phyloP scores from a whole-genome alignment of 2,329 filamentous ascomycete genomes.

The Scedosporium aurantiacum region DNA sequence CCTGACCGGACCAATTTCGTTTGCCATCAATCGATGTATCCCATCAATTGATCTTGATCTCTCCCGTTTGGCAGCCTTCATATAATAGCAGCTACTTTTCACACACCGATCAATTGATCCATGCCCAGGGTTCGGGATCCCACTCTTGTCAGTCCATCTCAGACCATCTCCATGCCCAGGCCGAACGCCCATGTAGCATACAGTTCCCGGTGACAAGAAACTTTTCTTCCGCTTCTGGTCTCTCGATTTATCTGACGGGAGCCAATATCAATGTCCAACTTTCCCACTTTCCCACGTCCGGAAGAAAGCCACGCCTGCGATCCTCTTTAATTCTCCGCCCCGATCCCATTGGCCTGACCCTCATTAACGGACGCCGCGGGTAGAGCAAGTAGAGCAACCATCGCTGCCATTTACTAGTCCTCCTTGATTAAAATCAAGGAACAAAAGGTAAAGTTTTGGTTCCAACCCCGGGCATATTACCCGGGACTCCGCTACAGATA shows the following conservation, averaged over 20 bases:
- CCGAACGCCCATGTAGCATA: no score
- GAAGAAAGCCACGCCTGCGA: not conserved
- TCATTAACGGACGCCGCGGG: not conserved
- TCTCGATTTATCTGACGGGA: not conserved
- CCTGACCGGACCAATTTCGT: no score
- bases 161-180: no score
- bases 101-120: no score
- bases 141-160: no score
- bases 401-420: not conserved
- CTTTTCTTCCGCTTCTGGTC: no score
- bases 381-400: not conserved
- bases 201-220: no score
- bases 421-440: not conserved
- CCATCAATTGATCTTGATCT: no score
- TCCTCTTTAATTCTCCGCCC: constrained; percentile 1
- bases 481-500: not conserved
- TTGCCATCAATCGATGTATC: no score
- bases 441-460: not conserved
- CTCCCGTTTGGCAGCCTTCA: no score
- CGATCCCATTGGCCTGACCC: not conserved
- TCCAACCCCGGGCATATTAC: not conserved
- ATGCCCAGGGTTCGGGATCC: no score
- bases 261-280: not conserved
- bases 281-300: not conserved
- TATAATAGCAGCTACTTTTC: no score